A percentile compares a stretch with the other conserved stretches of the same genome.
Evolutionary conservation across 108 stramenopile species (phyloP).

Genomic region (Nitzschia putrida): DNA sequence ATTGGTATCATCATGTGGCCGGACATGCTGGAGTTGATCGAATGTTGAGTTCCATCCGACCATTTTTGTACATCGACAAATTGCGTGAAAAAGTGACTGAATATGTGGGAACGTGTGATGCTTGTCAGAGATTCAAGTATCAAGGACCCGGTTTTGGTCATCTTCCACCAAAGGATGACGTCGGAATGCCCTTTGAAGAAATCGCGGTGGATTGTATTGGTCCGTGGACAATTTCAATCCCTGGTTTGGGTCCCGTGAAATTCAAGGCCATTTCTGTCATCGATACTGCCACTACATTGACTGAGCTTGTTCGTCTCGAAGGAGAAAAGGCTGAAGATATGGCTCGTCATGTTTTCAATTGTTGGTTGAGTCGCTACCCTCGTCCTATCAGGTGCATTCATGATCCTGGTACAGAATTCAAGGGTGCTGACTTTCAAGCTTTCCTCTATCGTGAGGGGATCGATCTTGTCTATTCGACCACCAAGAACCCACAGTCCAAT

Average conservation of each 20-base stretch:
- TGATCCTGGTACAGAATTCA: too few species aligned
- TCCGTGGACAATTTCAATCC: constrained; percentile 39
- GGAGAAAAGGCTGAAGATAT: constrained; percentile 17
- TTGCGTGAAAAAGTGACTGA: constrained; percentile 1
- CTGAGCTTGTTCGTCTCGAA: constrained; percentile 31
- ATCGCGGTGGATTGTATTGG: constrained; percentile 42
- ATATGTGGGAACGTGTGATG: constrained; percentile 10
- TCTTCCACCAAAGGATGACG: constrained; percentile 3
- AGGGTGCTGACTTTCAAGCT: too few species aligned
- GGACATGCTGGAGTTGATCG: too few species aligned
- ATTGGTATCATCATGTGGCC: too few species aligned
- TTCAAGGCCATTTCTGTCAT: constrained; percentile 44
- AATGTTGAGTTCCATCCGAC: too few species aligned
- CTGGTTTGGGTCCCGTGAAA: too few species aligned
- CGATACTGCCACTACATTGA: constrained; percentile 31
- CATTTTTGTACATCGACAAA: too few species aligned
- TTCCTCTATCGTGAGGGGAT: too few species aligned
- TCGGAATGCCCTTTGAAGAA: constrained; percentile 22
- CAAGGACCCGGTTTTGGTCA: too few species aligned
- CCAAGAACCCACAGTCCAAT: constrained; percentile 45
- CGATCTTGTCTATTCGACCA: too few species aligned
- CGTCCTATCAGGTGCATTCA: constrained; percentile 21
- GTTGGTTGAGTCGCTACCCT: constrained; percentile 42
- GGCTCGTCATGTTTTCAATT: constrained; percentile 4
- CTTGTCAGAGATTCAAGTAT: constrained; percentile 16